Percentiles rank a stretch among this genome's conserved stretches.
These are phyloP conservation scores for Astraeus odoratus DNA, from an alignment of 768 basidiomycete species.

Conservation along the genomic window DNA sequence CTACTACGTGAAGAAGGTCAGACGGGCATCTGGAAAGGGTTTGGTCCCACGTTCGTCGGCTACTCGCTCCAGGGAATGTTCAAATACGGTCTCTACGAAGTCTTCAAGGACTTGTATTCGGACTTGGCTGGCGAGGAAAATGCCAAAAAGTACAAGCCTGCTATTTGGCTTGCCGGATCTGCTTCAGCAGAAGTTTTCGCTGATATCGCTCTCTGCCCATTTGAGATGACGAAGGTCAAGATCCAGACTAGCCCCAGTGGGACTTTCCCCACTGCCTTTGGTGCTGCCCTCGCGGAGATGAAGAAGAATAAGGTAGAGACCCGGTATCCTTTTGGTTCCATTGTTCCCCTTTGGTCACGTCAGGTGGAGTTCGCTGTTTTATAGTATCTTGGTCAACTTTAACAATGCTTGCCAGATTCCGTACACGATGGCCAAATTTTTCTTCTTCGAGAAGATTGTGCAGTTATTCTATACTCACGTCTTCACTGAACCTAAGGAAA, in stretches of 20 bases:
- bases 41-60: conserved; percentile 89
- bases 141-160: conserved; percentile 73
- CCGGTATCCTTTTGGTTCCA: conserved; percentile 79
- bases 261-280: conserved; percentile 73
- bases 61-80: conserved; percentile 96
- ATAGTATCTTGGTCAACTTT: neutral
- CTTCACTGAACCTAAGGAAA: conserved; percentile 71
- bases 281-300: conserved; percentile 67
- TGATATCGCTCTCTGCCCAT: conserved; percentile 90
- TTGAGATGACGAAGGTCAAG: conserved; percentile 92
- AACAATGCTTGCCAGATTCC: conserved; percentile 55
- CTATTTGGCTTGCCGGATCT: conserved; percentile 90
- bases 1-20: conserved; percentile 77
- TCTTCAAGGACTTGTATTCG: conserved; percentile 91
- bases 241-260: conserved; percentile 73
- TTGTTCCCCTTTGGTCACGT: conserved; percentile 84
- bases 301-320: conserved; percentile 57
- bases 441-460: conserved; percentile 88
- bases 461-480: conserved; percentile 84
- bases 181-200: conserved; percentile 95
- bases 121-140: conserved; percentile 84
- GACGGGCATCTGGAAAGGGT: conserved; percentile 87
- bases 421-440: conserved; percentile 99
- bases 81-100: conserved; percentile 97
- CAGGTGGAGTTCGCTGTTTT: conserved; percentile 40